A percentile compares a stretch with the other conserved stretches of the same genome.
Evolutionary conservation across 2,329 filamentous ascomycete genomes (phyloP).

Genomic region (Achaetomium macrosporum): DNA sequence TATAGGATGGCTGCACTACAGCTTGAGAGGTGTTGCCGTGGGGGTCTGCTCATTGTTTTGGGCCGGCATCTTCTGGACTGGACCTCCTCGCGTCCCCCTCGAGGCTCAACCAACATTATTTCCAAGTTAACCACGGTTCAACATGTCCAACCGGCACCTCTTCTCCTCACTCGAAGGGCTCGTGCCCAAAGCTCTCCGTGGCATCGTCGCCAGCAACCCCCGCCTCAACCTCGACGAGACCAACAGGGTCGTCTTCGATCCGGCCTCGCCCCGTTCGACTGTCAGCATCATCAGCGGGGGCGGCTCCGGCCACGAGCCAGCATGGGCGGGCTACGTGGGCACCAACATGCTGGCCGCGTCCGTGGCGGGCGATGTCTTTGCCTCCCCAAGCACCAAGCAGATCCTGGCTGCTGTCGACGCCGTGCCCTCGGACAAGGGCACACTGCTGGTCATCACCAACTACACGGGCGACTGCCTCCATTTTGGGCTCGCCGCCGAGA

Average conservation of each 20-base stretch:
- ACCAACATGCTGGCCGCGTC: constrained; percentile 55
- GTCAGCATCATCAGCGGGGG: constrained; percentile 51
- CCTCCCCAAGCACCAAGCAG: constrained; percentile 57
- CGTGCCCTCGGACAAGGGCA: constrained; percentile 49
- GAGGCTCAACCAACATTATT: too few species aligned
- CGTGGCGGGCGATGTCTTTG: constrained; percentile 58
- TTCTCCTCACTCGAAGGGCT: constrained; percentile 49
- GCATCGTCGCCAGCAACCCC: constrained; percentile 49
- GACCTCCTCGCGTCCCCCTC: background rate
- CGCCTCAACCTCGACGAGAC: constrained; percentile 43
- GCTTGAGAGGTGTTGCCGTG: background rate
- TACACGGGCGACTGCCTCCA: constrained; percentile 61
- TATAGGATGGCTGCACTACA: constrained; percentile 5
- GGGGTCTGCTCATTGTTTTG: too few species aligned
- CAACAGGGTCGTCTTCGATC: constrained; percentile 48
- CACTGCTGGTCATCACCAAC: constrained; percentile 58
- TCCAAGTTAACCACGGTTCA: background rate
- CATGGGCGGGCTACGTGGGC: constrained; percentile 60
- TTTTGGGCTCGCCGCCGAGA: constrained; percentile 55
- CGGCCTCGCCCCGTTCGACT: constrained; percentile 37
- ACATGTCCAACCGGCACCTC: constrained; percentile 49
- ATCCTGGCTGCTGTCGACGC: constrained; percentile 53
- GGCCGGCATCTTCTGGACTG: background rate
- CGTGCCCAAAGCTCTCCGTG: constrained; percentile 46
- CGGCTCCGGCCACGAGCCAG: constrained; percentile 55